A percentile compares a stretch with the other conserved stretches of the same genome.
Conservation (phyloP, 2,329 filamentous ascomycete species). For the Claviceps sp. region DNA sequence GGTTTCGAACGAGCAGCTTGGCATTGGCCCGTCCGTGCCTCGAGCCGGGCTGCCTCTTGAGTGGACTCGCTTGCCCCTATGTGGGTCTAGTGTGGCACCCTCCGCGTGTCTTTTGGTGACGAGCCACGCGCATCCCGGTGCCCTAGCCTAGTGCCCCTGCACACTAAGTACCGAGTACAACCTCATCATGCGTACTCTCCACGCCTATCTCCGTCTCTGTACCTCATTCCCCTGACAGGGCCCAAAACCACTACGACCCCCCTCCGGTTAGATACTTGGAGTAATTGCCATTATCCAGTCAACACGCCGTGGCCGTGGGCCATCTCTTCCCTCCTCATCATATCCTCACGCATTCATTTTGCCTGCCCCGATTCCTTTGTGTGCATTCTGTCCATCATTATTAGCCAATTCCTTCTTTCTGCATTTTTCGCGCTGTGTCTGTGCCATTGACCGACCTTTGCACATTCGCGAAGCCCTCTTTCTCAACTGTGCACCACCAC, state of each 20-base stretch:
- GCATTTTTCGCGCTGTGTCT: not conserved
- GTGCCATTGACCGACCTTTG: not conserved
- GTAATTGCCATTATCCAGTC: no score
- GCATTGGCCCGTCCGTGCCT: no score
- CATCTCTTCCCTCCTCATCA: not conserved
- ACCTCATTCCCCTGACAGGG: not conserved
- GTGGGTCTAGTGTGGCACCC: no score
- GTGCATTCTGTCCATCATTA: not conserved
- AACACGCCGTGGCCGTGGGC: not conserved
- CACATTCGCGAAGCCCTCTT: not conserved
- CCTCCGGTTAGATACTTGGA: not conserved
- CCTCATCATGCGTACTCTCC: not conserved
- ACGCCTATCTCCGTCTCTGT: not conserved
- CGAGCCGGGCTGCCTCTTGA: no score
- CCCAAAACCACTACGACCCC: not conserved
- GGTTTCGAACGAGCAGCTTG: no score
- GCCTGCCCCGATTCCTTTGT: not conserved
- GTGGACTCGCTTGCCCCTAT: no score
- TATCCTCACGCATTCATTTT: slow-evolving; percentile 3
- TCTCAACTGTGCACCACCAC: not conserved
- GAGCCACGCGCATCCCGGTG: not conserved
- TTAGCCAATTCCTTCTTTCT: not conserved
- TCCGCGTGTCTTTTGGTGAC: no score
- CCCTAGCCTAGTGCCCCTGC: not conserved
- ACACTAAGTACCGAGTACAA: not conserved